Conservation (phyloP, 2,329 filamentous ascomycete genomes). For the Botrytis fabae region DNA sequence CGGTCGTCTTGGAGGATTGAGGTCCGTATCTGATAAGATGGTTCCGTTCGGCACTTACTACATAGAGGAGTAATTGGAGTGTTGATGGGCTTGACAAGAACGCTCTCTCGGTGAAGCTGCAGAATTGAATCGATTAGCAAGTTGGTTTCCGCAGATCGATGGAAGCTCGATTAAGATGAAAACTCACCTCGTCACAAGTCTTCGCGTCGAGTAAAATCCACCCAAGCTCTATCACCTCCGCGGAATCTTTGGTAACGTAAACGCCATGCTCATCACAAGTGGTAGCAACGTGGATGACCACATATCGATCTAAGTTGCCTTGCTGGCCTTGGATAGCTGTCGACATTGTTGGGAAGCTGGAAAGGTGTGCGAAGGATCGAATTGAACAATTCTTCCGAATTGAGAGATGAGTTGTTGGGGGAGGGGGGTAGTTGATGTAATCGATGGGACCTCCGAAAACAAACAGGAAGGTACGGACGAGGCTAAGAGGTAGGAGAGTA, state of each 20-base stretch:
- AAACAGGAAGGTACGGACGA: constrained; percentile 63
- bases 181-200: constrained; percentile 83
- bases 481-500: constrained; percentile 52
- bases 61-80: constrained; percentile 97
- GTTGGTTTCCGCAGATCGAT: constrained; percentile 11
- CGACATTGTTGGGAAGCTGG: constrained; percentile 64
- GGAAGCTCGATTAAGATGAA: constrained; percentile 18
- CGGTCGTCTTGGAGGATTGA: background rate
- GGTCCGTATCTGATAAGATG: background rate
- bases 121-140: constrained; percentile 30
- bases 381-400: constrained; percentile 31
- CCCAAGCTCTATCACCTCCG: constrained; percentile 97
- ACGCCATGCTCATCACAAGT: constrained; percentile 99
- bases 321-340: constrained; percentile 54
- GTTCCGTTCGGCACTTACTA: constrained; percentile 67
- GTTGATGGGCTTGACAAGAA: constrained; percentile 97
- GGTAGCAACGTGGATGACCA: constrained; percentile 97
- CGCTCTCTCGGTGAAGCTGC: constrained; percentile 90
- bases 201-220: constrained; percentile 96
- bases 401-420: constrained; percentile 54
- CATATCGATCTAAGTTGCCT: constrained; percentile 87
- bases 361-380: constrained; percentile 40
- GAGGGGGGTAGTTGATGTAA: constrained; percentile 43
- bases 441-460: constrained; percentile 49
- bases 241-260: constrained; percentile 98